Conservation (phyloP, 2,329 filamentous ascomycete genomes). For the Nothomitra cinnamomea region DNA sequence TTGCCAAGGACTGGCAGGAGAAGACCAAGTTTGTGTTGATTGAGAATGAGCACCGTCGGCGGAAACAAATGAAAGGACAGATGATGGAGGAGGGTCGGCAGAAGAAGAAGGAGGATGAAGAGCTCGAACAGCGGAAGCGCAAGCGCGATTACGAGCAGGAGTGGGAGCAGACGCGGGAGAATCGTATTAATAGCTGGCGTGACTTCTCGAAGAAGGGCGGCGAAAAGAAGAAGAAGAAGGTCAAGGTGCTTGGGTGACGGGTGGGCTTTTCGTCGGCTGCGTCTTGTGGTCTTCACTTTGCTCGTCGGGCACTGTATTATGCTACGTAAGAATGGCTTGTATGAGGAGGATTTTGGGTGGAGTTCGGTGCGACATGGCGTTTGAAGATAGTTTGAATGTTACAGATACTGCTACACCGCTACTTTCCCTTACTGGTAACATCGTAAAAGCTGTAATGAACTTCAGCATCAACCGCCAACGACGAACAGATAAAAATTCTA, state of each 20-base stretch:
- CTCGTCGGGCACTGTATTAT: neutral
- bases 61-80: constrained; percentile 77
- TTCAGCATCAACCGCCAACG: too few relatives aligned
- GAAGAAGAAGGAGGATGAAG: constrained; percentile 71
- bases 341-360: neutral
- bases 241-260: constrained; percentile 32
- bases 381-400: neutral
- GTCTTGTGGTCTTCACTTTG: neutral
- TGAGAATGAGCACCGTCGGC: constrained; percentile 74
- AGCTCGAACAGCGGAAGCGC: constrained; percentile 61
- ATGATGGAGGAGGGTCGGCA: constrained; percentile 93
- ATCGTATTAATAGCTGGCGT: constrained; percentile 86
- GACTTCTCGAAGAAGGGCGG: constrained; percentile 68
- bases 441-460: too few relatives aligned
- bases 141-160: constrained; percentile 87
- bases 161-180: constrained; percentile 85
- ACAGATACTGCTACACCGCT: neutral
- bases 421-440: too few relatives aligned
- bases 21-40: constrained; percentile 82
- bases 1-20: constrained; percentile 71
- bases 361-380: neutral
- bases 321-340: neutral
- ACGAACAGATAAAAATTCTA: too few relatives aligned
- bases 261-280: neutral
- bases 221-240: constrained; percentile 37